These are phyloP conservation scores for Plasmodium knowlesi DNA, from an alignment of 169 alveolate genomes.

Conservation along the genomic window DNA sequence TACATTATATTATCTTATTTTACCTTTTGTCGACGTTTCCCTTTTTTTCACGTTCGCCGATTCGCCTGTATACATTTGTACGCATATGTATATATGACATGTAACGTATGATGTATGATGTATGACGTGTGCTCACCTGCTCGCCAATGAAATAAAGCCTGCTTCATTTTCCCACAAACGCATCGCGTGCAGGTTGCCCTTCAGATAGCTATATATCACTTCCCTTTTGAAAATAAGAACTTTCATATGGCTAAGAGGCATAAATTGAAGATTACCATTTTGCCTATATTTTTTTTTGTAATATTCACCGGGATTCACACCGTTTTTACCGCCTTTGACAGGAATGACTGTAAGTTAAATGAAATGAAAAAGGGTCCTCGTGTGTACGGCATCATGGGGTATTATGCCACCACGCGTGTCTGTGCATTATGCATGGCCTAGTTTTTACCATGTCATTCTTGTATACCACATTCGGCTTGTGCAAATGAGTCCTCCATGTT, in stretches of 20 bases:
- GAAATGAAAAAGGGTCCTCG: not conserved
- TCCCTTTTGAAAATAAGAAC: not conserved
- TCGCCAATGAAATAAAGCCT: not conserved
- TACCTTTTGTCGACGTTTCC: not conserved
- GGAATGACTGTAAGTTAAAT: slow-evolving; percentile 53
- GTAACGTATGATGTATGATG: not conserved
- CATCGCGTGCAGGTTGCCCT: not conserved
- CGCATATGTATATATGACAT: not conserved
- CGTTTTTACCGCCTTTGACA: slow-evolving; percentile 59
- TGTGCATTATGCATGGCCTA: not conserved
- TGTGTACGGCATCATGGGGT: not conserved
- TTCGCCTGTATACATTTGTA: not conserved
- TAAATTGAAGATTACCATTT: slow-evolving; percentile 59
- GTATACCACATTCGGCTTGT: not conserved
- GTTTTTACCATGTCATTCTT: not conserved
- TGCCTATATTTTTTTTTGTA: slow-evolving; percentile 63
- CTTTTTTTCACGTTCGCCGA: not conserved
- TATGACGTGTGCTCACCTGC: not conserved
- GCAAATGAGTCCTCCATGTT: not conserved
- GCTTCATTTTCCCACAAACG: not conserved
- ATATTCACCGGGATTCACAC: slow-evolving; percentile 66
- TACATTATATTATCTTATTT: not conserved
- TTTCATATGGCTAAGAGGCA: slow-evolving; percentile 68
- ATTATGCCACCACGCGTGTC: not conserved
- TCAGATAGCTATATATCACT: not conserved